Evolutionary conservation across 2,329 filamentous ascomycete genomes (phyloP), one percentile per base, ranked within the genome.

Genomic region (Davidsoniella eucalypti): DNA sequence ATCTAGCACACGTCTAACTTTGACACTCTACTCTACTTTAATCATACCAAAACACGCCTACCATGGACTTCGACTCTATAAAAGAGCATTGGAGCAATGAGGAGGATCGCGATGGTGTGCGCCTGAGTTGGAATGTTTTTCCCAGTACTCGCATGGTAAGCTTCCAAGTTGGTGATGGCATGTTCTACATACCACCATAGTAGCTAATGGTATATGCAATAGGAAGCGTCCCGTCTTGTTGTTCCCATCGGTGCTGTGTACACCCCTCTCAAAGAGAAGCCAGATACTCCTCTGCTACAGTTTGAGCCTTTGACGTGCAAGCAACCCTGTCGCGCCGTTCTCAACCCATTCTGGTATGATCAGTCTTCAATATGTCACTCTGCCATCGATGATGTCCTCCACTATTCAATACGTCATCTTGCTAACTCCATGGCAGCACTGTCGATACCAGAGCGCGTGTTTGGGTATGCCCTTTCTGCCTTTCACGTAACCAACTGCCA

Each of bases 241-340:
- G 92, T 96, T 36, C 92, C 92, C 54, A 95, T 98, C 61, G 92
- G 88, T 64, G 88, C 87, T 57, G 76, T 95, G 44, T 96, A 96
- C 67, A 98, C 90, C 2, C 88, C 90, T 4, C 69, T 95, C 59
- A 96, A 96, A 68, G 90, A 95, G 69, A 93, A 93, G 70, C 79
- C 83, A 18, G 84, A 94, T 56, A 85, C 86, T 21, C 87, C 88
- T 50, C 69, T 94, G 55, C 75, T 98, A 49, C 86, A 93, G 64
- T 96, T 96, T 67, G 90, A 96, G 67, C 92, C 92, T 16, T 87
- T 98, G 40, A 88, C 85, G 54, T 98, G 92, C 80, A 95, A 95
- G 68, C 78, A 84, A 64, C 92, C 92, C 55, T 98, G 92, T 67
- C 83, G 88, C 65, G 90, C 90, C 50, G 87, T 96, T 37, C 73